Conservation (phyloP, 2,329 filamentous ascomycete genomes). For the Apiospora saccharicola region DNA sequence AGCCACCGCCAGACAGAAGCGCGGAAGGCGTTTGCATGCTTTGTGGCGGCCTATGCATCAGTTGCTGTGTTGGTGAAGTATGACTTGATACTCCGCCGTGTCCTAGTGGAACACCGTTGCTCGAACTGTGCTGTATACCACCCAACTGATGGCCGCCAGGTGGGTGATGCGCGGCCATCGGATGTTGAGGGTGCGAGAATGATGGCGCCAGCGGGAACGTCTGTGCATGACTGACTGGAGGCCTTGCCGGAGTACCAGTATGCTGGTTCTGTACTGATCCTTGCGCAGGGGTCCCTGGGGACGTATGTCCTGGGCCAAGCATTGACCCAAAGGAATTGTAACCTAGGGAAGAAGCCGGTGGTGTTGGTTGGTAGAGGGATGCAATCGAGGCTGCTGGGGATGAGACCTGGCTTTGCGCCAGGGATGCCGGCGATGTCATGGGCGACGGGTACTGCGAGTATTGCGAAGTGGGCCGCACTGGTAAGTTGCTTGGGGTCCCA, state of each 20-base stretch:
- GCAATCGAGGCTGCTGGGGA: conserved; percentile 39
- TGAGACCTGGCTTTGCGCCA: conserved; percentile 41
- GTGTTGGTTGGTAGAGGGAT: conserved; percentile 37
- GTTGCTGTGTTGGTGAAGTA: neutral
- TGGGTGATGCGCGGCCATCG: neutral
- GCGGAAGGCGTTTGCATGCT: neutral
- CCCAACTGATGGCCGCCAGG: neutral
- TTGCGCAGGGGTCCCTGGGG: conserved; percentile 19
- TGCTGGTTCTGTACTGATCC: conserved; percentile 22
- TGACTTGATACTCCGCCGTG: neutral
- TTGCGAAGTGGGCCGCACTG: neutral
- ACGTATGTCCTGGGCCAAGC: conserved; percentile 18
- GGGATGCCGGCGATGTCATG: conserved; percentile 34
- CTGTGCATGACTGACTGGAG: neutral
- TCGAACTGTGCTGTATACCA: neutral
- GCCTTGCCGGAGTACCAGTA: conserved; percentile 2
- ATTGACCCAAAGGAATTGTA: conserved; percentile 28
- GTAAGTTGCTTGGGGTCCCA: neutral
- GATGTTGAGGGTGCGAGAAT: neutral
- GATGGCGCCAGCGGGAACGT: neutral
- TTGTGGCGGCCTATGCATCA: neutral
- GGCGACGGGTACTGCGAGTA: conserved; percentile 32
- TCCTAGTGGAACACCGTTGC: neutral
- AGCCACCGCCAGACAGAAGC: no score
- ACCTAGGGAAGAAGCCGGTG: conserved; percentile 34